phyloP scores from a whole-genome alignment of 1,139 yeast species.

The Lizanozyma gosingica region DNA sequence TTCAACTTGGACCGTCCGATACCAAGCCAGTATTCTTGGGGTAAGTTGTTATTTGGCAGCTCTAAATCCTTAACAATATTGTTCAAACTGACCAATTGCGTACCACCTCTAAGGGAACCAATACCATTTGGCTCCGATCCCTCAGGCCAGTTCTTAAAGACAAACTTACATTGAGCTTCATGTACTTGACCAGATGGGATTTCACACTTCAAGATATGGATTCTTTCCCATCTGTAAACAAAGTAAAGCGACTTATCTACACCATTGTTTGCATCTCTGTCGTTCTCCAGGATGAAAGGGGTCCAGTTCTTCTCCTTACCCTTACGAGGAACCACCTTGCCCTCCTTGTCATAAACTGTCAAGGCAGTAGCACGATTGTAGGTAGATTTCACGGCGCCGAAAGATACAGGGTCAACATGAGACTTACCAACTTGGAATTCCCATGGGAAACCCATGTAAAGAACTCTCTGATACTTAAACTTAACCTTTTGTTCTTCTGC shows the following conservation, averaged over 20 bases:
- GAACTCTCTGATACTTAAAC: slow-evolving; percentile 13
- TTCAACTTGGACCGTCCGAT: slow-evolving; percentile 29
- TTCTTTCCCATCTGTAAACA: slow-evolving; percentile 20
- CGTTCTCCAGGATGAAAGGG: slow-evolving; percentile 16
- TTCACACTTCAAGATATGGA: slow-evolving; percentile 19
- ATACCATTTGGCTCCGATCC: background rate
- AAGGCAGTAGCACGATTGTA: background rate
- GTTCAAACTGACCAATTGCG: slow-evolving; percentile 16
- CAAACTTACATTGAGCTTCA: slow-evolving; percentile 7
- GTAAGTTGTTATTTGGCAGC: slow-evolving; percentile 7
- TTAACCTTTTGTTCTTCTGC: slow-evolving; percentile 6
- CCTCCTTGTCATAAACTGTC: background rate
- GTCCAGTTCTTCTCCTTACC: slow-evolving; percentile 22
- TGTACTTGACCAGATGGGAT: slow-evolving; percentile 3
- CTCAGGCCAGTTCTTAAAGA: slow-evolving; percentile 3
- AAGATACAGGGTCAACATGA: slow-evolving; percentile 5
- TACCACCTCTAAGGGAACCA: slow-evolving; percentile 9
- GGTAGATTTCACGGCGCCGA: background rate
- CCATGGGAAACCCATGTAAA: slow-evolving; percentile 24
- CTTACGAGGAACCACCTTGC: background rate
- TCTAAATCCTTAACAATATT: slow-evolving; percentile 1
- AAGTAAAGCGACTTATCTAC: slow-evolving; percentile 17
- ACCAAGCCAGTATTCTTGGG: slow-evolving; percentile 22
- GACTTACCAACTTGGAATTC: slow-evolving; percentile 20
- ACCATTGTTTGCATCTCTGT: slow-evolving; percentile 8